A percentile compares a stretch with the other conserved stretches of the same genome.
phyloP scores from a whole-genome alignment of 2,329 filamentous ascomycete species.

The Ambrosiella cleistominuta region DNA sequence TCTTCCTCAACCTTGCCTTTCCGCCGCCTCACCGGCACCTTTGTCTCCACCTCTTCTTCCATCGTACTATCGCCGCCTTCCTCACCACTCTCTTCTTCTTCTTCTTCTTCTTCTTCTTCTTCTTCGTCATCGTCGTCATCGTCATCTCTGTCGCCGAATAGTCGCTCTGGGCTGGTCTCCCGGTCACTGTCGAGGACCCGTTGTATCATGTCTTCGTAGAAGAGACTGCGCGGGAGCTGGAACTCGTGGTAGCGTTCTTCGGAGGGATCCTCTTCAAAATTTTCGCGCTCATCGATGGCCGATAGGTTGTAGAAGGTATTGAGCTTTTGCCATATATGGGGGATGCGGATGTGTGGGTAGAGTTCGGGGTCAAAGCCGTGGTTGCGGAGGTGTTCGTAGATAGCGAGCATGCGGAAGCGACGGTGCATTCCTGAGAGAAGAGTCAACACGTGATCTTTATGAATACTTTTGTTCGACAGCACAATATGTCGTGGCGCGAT shows the following conservation, averaged over 20 bases:
- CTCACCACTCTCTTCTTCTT: neutral
- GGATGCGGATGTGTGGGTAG: conserved; percentile 67
- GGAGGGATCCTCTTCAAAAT: conserved; percentile 41
- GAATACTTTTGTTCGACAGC: neutral
- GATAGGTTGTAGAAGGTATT: conserved; percentile 68
- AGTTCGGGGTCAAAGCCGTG: conserved; percentile 59
- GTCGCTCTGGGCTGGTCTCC: conserved; percentile 7
- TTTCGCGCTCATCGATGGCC: conserved; percentile 69
- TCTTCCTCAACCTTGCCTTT: neutral
- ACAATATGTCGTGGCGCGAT: neutral
- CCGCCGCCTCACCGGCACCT: neutral
- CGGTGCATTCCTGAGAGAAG: conserved; percentile 61
- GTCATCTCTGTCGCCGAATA: neutral
- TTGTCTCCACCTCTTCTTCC: neutral
- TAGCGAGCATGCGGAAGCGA: conserved; percentile 79
- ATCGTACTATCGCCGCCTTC: neutral
- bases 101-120: neutral
- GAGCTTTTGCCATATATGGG: conserved; percentile 83
- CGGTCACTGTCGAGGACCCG: conserved; percentile 17
- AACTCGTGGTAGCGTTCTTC: conserved; percentile 50
- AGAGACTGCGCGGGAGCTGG: conserved; percentile 33
- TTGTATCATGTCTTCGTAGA: conserved; percentile 24
- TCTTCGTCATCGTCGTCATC: neutral
- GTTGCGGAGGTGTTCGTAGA: conserved; percentile 61
- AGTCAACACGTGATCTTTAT: neutral